Percentiles rank a stretch among this genome's conserved stretches.
Conservation (phyloP, 805 yeast genomes). For the Yarrowia sp. region DNA sequence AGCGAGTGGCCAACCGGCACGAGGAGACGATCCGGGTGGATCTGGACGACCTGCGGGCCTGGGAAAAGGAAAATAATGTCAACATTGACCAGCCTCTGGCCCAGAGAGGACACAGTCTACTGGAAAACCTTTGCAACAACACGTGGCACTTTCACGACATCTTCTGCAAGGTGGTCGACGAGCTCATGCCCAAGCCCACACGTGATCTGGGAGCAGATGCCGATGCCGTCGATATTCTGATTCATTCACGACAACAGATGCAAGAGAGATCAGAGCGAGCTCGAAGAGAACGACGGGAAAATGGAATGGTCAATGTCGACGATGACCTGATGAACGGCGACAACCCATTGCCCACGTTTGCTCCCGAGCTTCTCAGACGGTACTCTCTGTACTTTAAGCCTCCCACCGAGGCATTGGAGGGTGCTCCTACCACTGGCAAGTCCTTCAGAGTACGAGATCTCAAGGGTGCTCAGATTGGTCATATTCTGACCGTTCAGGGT, state of each 20-base stretch:
- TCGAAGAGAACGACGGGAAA: constrained; percentile 18
- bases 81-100: constrained; percentile 47
- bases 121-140: constrained; percentile 70
- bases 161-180: constrained; percentile 77
- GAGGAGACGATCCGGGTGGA: constrained; percentile 71
- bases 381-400: constrained; percentile 90
- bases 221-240: constrained; percentile 90
- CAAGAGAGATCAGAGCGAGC: constrained; percentile 71
- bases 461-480: constrained; percentile 82
- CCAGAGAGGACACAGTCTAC: constrained; percentile 52
- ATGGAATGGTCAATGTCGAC: constrained; percentile 61
- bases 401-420: constrained; percentile 53
- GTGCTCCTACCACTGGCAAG: constrained; percentile 51
- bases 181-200: constrained; percentile 85
- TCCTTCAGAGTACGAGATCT: constrained; percentile 89
- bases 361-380: constrained; percentile 84
- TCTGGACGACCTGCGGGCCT: constrained; percentile 80
- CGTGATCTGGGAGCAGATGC: constrained; percentile 78
- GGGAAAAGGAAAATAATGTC: constrained; percentile 58
- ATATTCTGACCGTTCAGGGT: constrained; percentile 88
- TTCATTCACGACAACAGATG: constrained; percentile 86
- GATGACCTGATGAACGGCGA: constrained; percentile 45
- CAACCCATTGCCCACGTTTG: constrained; percentile 57
- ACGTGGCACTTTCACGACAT: constrained; percentile 81
- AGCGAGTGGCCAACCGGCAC: constrained; percentile 85